Percentiles rank a stretch among this genome's conserved stretches.
Evolutionary conservation across 345 rosid genomes (phyloP).

Genomic region (Eucalyptus sp.): DNA sequence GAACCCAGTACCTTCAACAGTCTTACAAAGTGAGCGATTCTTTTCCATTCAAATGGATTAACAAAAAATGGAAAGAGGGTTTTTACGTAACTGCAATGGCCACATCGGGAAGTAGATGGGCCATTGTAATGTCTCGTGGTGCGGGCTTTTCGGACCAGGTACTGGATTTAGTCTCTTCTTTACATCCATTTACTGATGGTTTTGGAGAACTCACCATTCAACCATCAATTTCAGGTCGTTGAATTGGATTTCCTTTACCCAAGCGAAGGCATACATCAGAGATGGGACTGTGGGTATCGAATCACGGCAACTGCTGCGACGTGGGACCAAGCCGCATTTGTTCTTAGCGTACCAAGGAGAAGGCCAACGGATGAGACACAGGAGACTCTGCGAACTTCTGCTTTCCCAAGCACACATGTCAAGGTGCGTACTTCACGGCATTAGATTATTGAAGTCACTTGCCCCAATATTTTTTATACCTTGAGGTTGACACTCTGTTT

Average conservation of each 20-base stretch:
- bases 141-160: conserved; percentile 40
- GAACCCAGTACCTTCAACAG: conserved; percentile 32
- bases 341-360: conserved; percentile 28
- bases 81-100: conserved; percentile 47
- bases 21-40: conserved; percentile 43
- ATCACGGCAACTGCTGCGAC: conserved; percentile 47
- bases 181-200: neutral
- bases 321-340: conserved; percentile 36
- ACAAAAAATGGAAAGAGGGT: conserved; percentile 52
- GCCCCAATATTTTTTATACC: neutral
- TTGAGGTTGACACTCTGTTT: neutral
- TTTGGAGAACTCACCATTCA: neutral
- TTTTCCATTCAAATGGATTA: conserved; percentile 48
- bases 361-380: conserved; percentile 33
- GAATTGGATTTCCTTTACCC: conserved; percentile 55
- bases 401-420: conserved; percentile 43
- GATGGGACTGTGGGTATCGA: conserved; percentile 45
- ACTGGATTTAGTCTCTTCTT: neutral
- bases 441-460: neutral
- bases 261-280: conserved; percentile 47
- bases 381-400: conserved; percentile 41
- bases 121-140: conserved; percentile 38
- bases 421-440: conserved; percentile 16
- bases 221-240: conserved; percentile 20
- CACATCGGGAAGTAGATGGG: conserved; percentile 44